Conservation (phyloP, 306 rosid species). For the Cicer yamashitae region DNA sequence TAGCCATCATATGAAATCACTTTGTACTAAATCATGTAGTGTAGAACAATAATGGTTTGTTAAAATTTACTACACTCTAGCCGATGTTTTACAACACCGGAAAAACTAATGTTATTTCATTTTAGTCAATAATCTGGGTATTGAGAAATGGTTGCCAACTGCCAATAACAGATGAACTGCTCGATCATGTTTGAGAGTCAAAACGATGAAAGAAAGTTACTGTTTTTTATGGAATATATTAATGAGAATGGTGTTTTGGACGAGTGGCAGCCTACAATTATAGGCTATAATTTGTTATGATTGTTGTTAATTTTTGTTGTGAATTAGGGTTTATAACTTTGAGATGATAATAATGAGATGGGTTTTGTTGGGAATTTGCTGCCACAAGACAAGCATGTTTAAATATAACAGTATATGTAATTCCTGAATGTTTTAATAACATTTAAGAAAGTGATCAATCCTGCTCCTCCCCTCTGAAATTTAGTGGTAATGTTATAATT, state of each 20-base stretch:
- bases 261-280: background rate
- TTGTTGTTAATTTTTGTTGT: background rate
- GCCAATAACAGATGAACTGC: background rate
- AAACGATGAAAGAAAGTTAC: slow-evolving; percentile 1
- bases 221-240: background rate
- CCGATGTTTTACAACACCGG: background rate
- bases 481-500: slow-evolving; percentile 25
- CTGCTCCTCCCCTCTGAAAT: background rate
- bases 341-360: background rate
- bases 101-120: background rate
- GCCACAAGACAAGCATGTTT: slow-evolving; percentile 2
- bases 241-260: slow-evolving; percentile 27
- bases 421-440: background rate
- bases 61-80: background rate
- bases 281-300: slow-evolving; percentile 23
- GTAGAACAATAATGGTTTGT: background rate
- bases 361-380: slow-evolving; percentile 3
- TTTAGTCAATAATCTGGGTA: background rate
- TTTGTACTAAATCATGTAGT: background rate
- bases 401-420: background rate
- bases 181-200: background rate
- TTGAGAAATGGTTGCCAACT: background rate
- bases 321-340: slow-evolving; percentile 15
- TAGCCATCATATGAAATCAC: background rate
- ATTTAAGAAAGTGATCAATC: slow-evolving; percentile 15